These are phyloP conservation scores for Panicum virgatum DNA, from an alignment of 202 grass and related monocot species.

Conservation along the genomic window DNA sequence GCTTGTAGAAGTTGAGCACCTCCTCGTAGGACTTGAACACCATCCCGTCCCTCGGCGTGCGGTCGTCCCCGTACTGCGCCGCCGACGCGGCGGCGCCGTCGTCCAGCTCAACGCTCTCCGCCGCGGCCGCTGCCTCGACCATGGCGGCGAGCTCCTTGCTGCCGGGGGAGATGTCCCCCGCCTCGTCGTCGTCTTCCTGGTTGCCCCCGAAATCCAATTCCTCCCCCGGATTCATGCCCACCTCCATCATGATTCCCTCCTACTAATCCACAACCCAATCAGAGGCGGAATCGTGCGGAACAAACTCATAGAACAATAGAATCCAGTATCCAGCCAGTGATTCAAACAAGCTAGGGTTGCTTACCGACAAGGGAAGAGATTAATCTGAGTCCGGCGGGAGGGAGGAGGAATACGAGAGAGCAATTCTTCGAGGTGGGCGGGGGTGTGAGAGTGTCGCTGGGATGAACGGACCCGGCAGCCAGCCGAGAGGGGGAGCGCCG, in stretches of 20 bases:
- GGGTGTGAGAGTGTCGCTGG: neutral
- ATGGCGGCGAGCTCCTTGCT: constrained; percentile 50
- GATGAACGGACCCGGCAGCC: neutral
- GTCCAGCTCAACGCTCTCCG: constrained; percentile 55
- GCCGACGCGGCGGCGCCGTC: neutral
- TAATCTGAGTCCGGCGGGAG: neutral
- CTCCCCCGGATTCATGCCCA: constrained; percentile 37
- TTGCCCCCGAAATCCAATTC: constrained; percentile 37
- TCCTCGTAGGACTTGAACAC: constrained; percentile 93
- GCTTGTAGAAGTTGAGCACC: constrained; percentile 83
- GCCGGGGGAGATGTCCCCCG: constrained; percentile 38
- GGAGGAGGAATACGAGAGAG: neutral
- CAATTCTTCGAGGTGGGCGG: neutral
- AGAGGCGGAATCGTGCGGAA: neutral
- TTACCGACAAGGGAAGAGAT: constrained; percentile 15
- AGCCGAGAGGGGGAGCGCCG: constrained; percentile 14
- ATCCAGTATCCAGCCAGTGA: neutral
- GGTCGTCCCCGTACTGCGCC: constrained; percentile 51
- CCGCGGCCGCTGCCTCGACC: constrained; percentile 46
- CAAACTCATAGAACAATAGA: neutral
- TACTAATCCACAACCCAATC: constrained; percentile 5
- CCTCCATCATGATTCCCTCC: constrained; percentile 34
- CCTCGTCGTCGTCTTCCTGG: constrained; percentile 42
- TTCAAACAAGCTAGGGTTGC: constrained; percentile 35
- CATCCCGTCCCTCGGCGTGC: constrained; percentile 77